Evolutionary conservation across 2,329 filamentous ascomycete genomes (phyloP), one percentile per base, ranked within the genome.

Genomic region (Diaporthe nobilis): DNA sequence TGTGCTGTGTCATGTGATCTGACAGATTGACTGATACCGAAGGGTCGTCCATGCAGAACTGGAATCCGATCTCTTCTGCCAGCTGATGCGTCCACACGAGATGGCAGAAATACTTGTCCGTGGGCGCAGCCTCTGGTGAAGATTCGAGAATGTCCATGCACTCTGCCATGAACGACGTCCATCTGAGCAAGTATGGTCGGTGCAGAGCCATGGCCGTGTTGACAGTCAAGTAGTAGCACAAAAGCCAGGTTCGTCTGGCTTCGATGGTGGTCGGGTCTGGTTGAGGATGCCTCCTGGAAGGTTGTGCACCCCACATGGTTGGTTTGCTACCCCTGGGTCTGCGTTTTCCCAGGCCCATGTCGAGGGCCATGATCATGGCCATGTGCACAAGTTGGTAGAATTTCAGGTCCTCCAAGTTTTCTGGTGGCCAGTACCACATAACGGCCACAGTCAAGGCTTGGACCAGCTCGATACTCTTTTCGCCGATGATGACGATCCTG

Each of bases 311-410:
- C 20, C 83, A 84, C 85, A 85, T 87, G 55, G 80, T 81, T 22
- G 84, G 82, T n/a, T 85, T 85, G 80, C 68, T 83, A 78, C 67
- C 77, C 78, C 84, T 83, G 44, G 80, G 80, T n/a, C 82, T 84
- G 68, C 82, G 80, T 77, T 83, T 82, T 73, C 86, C 94, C 9
- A 98, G 89, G 0, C 95, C 95, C 47, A 98, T 89, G 79, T 98
- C 95, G 73, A 97, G 92, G 37, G 93, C 93, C 92, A 98, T 94
- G 79, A 95, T 90, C 65, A 93, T 93, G 2, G 94, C 93, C 81
- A 95, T 91, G 82, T 98, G 94, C 61, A 95, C 92, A 78, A 97
- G 89, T 85, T 96, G 94, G 85, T 97, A 98, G 82, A 97, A 97
- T 82, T 97, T 97, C 81, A 96, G 91, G 84, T 97, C 94, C 80